Conservation (phyloP, 2,329 filamentous ascomycete genomes). For the Arthrobotrys iridis region DNA sequence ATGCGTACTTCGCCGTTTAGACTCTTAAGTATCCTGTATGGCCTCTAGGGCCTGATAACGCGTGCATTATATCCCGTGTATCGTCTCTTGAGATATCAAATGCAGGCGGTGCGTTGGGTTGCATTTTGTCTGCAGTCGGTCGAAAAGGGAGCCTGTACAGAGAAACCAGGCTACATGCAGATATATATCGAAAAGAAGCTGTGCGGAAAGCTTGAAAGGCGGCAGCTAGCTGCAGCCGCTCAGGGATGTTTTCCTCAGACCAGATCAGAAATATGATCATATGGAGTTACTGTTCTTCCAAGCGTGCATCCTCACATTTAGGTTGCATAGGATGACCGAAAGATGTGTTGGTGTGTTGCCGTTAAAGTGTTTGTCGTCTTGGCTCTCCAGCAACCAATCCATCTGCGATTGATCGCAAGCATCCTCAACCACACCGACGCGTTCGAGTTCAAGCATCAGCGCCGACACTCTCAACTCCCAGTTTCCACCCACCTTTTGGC, state of each 20-base stretch:
- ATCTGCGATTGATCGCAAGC: slow-evolving; percentile 3
- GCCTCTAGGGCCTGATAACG: not conserved
- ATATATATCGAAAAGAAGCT: too few species aligned
- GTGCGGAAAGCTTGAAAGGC: too few species aligned
- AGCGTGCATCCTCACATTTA: too few species aligned
- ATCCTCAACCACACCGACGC: slow-evolving; percentile 18
- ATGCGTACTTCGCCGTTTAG: not conserved
- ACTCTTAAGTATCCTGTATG: not conserved
- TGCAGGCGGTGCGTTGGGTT: not conserved
- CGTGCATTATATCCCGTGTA: not conserved
- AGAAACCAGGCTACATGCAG: not conserved
- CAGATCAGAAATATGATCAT: too few species aligned
- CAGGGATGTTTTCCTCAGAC: too few species aligned
- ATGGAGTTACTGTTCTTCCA: too few species aligned
- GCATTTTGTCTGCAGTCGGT: not conserved
- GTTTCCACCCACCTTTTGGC: not conserved
- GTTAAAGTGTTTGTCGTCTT: not conserved
- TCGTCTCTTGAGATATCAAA: too few species aligned
- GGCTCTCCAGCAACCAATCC: not conserved
- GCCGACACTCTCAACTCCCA: not conserved
- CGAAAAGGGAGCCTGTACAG: too few species aligned
- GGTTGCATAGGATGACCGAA: too few species aligned
- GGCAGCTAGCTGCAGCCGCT: too few species aligned
- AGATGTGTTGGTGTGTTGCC: slow-evolving; percentile 11
- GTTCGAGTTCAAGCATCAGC: slow-evolving; percentile 30